A percentile compares a stretch with the other conserved stretches of the same genome.
Evolutionary conservation across 805 yeast species (phyloP).

Genomic region (Phaffomyces thermotolerans): DNA sequence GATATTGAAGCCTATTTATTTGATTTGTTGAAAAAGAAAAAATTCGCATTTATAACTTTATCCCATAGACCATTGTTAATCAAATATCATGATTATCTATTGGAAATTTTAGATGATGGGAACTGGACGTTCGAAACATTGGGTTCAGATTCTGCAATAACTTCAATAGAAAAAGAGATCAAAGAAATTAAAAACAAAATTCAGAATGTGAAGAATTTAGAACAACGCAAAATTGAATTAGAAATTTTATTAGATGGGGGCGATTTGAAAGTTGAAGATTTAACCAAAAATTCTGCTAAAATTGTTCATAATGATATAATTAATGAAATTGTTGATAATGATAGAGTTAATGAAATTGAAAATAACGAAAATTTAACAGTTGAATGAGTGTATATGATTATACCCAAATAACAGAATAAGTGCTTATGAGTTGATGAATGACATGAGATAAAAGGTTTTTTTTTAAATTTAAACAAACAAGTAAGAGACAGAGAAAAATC

Average conservation of each 20-base stretch:
- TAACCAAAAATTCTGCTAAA: too few species aligned
- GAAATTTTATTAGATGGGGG: conserved; percentile 28
- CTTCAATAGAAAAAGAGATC: conserved; percentile 70
- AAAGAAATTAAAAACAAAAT: conserved; percentile 55
- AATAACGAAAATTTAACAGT: too few species aligned
- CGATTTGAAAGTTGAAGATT: neutral
- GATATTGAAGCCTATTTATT: conserved; percentile 86
- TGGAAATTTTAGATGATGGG: conserved; percentile 57
- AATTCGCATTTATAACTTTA: conserved; percentile 73
- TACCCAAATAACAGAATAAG: too few species aligned
- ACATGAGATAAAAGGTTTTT: too few species aligned
- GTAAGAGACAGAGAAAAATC: too few species aligned
- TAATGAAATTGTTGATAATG: too few species aligned
- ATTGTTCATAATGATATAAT: too few species aligned
- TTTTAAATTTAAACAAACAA: too few species aligned
- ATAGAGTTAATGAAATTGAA: too few species aligned
- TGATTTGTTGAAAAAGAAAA: conserved; percentile 60
- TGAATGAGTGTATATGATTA: too few species aligned
- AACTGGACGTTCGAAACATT: conserved; percentile 57
- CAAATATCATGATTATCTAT: conserved; percentile 73
- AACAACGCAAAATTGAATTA: conserved; percentile 51
- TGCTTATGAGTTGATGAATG: too few species aligned
- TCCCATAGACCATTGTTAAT: conserved; percentile 78
- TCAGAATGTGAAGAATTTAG: conserved; percentile 50
- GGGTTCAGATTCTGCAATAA: conserved; percentile 58